These are phyloP conservation scores for Veloporphyrellus conicus DNA, from an alignment of 1,284 basidiomycete genomes.

Conservation along the genomic window DNA sequence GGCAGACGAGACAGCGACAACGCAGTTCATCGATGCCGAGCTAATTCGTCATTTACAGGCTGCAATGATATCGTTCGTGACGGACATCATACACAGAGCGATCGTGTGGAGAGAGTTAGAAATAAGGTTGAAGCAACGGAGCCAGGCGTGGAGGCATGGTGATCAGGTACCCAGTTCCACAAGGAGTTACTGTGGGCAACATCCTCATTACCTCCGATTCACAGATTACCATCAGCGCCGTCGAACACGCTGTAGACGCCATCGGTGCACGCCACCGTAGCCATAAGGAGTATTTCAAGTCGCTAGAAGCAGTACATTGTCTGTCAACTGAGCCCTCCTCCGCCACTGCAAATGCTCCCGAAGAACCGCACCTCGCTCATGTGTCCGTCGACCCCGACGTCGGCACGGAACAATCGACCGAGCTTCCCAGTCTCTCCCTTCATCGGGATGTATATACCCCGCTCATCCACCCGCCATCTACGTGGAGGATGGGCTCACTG, in stretches of 20 bases:
- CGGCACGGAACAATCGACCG: constrained; percentile 5
- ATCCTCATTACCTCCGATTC: neutral
- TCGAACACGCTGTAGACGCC: constrained; percentile 44
- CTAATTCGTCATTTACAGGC: constrained; percentile 37
- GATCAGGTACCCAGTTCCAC: constrained; percentile 20
- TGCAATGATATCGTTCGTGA: constrained; percentile 48
- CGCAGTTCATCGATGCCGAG: constrained; percentile 20
- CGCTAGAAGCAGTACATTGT: constrained; percentile 23
- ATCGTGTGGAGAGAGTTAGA: constrained; percentile 57
- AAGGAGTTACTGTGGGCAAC: neutral
- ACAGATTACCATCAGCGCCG: constrained; percentile 41
- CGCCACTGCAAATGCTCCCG: constrained; percentile 9
- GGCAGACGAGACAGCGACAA: neutral
- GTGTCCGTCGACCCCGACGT: constrained; percentile 6
- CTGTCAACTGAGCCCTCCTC: constrained; percentile 1
- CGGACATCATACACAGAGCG: constrained; percentile 45
- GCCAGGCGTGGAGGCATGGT: constrained; percentile 49
- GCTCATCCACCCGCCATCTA: constrained; percentile 28
- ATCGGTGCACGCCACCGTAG: constrained; percentile 33
- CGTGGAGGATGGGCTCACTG: constrained; percentile 13
- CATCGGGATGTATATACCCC: constrained; percentile 29
- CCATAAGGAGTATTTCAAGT: constrained; percentile 37
- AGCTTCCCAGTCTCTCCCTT: constrained; percentile 12
- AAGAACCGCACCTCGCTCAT: constrained; percentile 12
- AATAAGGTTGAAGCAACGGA: constrained; percentile 47